Base-by-base conservation (phyloP, 371 early-diverging fungal genomes). In the Dichotomocladium elegans region DNA sequence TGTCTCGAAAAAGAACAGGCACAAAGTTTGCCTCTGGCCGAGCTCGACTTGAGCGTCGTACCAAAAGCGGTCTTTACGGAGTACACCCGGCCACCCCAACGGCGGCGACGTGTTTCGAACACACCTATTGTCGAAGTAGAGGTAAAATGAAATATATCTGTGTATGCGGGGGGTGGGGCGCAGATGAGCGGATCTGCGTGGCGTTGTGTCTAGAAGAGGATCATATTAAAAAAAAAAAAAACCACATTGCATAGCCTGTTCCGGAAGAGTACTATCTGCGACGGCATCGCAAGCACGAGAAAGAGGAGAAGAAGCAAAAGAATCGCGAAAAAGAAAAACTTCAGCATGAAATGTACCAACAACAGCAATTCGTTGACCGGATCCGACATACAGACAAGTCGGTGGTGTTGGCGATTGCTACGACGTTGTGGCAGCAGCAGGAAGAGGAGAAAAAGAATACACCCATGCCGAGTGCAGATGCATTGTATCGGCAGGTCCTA, bases 301-400 rank as follows among this genome's bases (percentile, higher is more conserved):
- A 78, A 54, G 80, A 78, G 15, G 87, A 87, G 51, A 85, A 83
- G 60, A 80, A 77, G 44, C 53, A 79, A 48, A 85, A 83, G 59
- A 87, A 87, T 43, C 63, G 87, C 26, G 87, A 87, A 53, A 74
- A 79, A 47, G 87, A 87, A 53, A 62, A 72, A 28, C 47, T 83
- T 41, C 71, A 65, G 21, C 83, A 87, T 49, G 83, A 81, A 42
- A 68, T 82, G 64, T 82, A 83, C 48, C 82, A 83, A 48, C 81
- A 82, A 47, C 79, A 80, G 41, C 70, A 80, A 42, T 68, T 80
- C 15, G 79, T 82, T 15, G 84, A 83, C 31, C 77, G 77, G 21
- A 62, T 84, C 28, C 69, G 76, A 22, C 74, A 74, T 33, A 72
- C 80, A 50, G 80, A 83, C 17, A 68, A 64, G 48, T 63, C 64